phyloP scores from a whole-genome alignment of 1,284 basidiomycete species.

The Tylopilus orsonianus region DNA sequence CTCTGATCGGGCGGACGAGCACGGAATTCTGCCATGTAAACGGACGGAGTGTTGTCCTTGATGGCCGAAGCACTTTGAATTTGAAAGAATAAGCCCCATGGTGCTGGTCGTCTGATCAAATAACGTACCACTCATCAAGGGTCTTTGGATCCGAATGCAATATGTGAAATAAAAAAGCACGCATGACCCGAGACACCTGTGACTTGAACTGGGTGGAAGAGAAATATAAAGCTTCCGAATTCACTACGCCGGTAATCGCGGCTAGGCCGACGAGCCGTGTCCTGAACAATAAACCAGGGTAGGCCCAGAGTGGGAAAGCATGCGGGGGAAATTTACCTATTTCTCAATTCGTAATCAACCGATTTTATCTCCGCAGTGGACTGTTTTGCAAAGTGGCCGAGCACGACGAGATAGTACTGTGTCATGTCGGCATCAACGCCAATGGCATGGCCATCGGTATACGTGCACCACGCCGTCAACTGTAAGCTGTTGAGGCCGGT shows the following conservation, averaged over 20 bases:
- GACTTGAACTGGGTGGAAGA: constrained; percentile 72
- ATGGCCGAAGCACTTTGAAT: constrained; percentile 52
- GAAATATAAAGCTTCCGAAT: constrained; percentile 83
- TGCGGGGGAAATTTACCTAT: constrained; percentile 48
- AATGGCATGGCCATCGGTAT: constrained; percentile 80
- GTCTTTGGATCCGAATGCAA: constrained; percentile 60
- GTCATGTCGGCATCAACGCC: constrained; percentile 76
- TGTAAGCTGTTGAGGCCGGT: constrained; percentile 30
- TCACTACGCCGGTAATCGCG: constrained; percentile 78
- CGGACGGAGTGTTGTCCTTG: constrained; percentile 68
- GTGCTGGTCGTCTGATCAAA: neutral
- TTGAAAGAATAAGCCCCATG: neutral
- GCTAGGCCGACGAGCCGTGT: constrained; percentile 85
- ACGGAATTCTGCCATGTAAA: constrained; percentile 80
- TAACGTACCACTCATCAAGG: constrained; percentile 67
- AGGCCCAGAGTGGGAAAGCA: neutral
- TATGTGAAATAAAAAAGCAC: constrained; percentile 72
- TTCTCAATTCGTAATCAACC: constrained; percentile 63
- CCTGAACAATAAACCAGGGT: constrained; percentile 39
- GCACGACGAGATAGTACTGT: constrained; percentile 67
- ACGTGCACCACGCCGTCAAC: constrained; percentile 94
- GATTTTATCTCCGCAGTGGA: constrained; percentile 47
- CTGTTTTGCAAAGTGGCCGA: constrained; percentile 69
- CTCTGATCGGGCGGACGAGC: constrained; percentile 74
- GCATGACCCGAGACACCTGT: constrained; percentile 74